A percentile compares a stretch with the other conserved stretches of the same genome.
Evolutionary conservation across 148 eudicot species (phyloP).

Genomic region (Amaranthus palmeri): DNA sequence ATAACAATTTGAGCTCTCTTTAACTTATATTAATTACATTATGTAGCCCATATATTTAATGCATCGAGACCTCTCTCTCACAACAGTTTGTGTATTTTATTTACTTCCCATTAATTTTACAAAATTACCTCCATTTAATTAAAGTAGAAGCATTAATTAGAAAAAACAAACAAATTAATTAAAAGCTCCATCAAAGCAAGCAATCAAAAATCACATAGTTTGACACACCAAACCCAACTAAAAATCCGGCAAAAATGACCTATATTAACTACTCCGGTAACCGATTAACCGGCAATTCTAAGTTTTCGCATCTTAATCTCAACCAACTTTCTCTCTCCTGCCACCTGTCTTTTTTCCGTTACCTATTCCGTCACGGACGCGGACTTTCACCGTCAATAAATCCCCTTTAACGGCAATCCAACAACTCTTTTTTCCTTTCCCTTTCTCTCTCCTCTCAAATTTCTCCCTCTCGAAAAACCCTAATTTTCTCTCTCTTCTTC

Average conservation of each 20-base stretch:
- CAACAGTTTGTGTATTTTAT: no score
- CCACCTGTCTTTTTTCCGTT: slow-evolving; percentile 21
- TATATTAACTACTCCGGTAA: slow-evolving; percentile 8
- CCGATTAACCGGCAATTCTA: slow-evolving; percentile 19
- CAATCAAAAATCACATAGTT: not conserved
- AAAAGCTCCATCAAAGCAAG: slow-evolving; percentile 15
- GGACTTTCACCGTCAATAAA: no score
- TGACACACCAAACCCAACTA: not conserved
- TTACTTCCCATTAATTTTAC: no score
- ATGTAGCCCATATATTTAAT: no score
- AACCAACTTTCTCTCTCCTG: not conserved
- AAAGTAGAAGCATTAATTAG: no score
- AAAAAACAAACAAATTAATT: no score
- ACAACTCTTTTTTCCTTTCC: not conserved
- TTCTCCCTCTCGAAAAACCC: slow-evolving; percentile 24
- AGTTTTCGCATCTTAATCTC: not conserved
- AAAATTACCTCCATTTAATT: no score
- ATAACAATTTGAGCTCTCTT: no score
- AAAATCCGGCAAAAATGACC: slow-evolving; percentile 10
- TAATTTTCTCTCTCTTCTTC: slow-evolving; percentile 14
- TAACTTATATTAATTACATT: no score
- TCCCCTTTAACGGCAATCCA: slow-evolving; percentile 1
- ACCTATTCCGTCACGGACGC: slow-evolving; percentile 7
- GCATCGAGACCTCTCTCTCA: no score
- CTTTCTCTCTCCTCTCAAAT: not conserved